phyloP scores from a whole-genome alignment of 176 grass and related monocot genomes.

The Tillandsia leiboldiana region DNA sequence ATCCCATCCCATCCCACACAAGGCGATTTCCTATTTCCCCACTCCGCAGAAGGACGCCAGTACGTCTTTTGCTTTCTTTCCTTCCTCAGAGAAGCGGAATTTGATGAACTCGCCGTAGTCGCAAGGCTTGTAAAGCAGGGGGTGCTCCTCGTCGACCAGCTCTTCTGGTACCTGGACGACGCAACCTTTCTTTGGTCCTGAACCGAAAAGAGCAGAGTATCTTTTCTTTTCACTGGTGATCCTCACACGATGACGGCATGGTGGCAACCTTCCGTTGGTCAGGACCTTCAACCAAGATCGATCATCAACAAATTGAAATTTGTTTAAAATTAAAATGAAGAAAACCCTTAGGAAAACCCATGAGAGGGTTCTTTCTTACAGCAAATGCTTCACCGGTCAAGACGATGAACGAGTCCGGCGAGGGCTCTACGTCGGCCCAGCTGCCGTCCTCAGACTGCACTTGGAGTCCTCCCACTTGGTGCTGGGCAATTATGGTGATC shows the following conservation, averaged over 20 bases:
- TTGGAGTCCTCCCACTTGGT: conserved; percentile 21
- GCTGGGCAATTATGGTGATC: conserved; percentile 26
- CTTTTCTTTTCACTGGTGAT: conserved; percentile 10
- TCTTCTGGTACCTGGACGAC: conserved; percentile 19
- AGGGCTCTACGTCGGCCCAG: conserved; percentile 16
- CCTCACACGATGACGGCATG: conserved; percentile 17
- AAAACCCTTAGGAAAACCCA: neutral
- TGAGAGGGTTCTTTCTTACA: conserved; percentile 6
- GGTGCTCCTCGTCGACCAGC: conserved; percentile 25
- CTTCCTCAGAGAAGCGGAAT: conserved; percentile 12
- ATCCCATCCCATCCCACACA: too few relatives aligned
- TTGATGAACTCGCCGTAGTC: conserved; percentile 2
- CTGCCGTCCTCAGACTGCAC: conserved; percentile 21
- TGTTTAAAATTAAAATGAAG: too few relatives aligned
- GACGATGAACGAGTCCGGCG: conserved; percentile 21
- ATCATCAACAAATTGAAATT: too few relatives aligned
- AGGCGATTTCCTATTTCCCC: neutral
- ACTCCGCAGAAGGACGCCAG: conserved; percentile 20
- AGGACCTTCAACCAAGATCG: conserved; percentile 1
- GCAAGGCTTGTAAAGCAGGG: conserved; percentile 11
- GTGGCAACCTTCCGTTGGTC: conserved; percentile 30
- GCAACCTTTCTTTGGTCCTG: conserved; percentile 11
- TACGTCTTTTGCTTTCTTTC: neutral
- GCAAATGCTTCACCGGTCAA: conserved; percentile 17
- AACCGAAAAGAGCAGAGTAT: conserved; percentile 16